phyloP scores from a whole-genome alignment of 306 rosid genomes.

The Morella rubra region DNA sequence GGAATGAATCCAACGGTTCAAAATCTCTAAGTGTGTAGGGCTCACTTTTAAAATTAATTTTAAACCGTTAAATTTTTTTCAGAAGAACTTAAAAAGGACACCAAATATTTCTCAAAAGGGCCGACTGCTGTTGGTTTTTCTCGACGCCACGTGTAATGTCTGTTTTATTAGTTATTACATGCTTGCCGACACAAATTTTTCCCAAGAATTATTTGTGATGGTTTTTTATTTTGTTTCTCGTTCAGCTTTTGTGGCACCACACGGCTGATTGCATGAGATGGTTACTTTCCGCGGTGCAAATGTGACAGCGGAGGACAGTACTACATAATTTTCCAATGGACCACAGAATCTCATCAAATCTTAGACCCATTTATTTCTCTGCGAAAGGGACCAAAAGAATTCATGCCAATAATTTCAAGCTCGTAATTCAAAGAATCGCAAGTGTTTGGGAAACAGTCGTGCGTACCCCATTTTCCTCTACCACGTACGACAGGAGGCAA shows the following conservation, averaged over 20 bases:
- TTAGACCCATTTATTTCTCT: slow-evolving; percentile 33
- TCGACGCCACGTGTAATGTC: too few species aligned
- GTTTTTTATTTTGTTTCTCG: neutral
- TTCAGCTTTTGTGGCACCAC: neutral
- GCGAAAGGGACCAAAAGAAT: slow-evolving; percentile 34
- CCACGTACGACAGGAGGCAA: neutral
- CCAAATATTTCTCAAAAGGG: too few species aligned
- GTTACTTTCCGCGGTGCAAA: neutral
- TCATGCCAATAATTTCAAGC: slow-evolving; percentile 1
- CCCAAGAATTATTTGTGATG: neutral
- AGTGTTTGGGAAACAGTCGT: neutral
- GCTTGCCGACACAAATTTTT: slow-evolving; percentile 35
- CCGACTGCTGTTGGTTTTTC: neutral
- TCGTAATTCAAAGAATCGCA: neutral
- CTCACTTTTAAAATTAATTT: too few species aligned
- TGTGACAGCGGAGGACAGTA: neutral
- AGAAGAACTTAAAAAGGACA: too few species aligned
- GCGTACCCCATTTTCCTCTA: neutral
- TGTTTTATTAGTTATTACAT: neutral
- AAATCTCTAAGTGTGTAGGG: too few species aligned
- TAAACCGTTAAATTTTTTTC: too few species aligned
- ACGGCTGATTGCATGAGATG: neutral
- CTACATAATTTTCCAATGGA: slow-evolving; percentile 6
- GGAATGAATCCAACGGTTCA: too few species aligned
- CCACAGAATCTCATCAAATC: slow-evolving; percentile 46